Evolutionary conservation across 768 basidiomycete species (phyloP), one percentile per base, ranked within the genome.

Genomic region (Cystobasidium onofrii): DNA sequence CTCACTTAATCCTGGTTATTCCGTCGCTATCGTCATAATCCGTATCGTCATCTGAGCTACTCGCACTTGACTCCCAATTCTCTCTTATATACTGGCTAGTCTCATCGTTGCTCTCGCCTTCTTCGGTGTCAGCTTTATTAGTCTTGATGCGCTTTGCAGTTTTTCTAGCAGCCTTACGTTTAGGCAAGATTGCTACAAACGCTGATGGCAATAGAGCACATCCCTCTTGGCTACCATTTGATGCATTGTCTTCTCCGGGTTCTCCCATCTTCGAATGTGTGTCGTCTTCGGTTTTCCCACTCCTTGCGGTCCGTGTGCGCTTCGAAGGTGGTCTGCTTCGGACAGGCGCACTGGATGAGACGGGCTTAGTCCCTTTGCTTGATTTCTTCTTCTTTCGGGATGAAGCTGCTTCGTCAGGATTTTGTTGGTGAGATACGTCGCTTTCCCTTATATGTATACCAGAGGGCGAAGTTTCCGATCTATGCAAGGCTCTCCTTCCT

Each of bases 51-150:
- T 34, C 57, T 15, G 57, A 60, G 20, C 57, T 60, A 29, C 29
- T 60, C 13, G 25, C 57, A 60, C 57, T 60, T 27, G 57, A 29
- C 57, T 60, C 57, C 57, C 57, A 60, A 34, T 29, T 60, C 29
- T 34, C 25, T 29, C 57, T 12, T 12, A 6, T 4, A 60, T 60
- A 29, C 20, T 60, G 25, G 57, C 57, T 60, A 4, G 12, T 60
- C 29, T 60, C 57, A 29, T 12, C 57, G 25, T 7, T 25, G 31
- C 57, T 34, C 17, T 60, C 27, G 57, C 15, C 12, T 27, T 17
- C 57, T 7, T 60, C 29, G 2, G 3, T 4, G 23, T 12, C 31
- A 12, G 12, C 17, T 6, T 60, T 23, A 4, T 13, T 34, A 29
- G 57, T 20, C 13, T 23, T 20, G 3, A 15, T 60, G 9, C 15